Conservation (phyloP, 2,329 filamentous ascomycete genomes). For the Grosmannia clavigera region DNA sequence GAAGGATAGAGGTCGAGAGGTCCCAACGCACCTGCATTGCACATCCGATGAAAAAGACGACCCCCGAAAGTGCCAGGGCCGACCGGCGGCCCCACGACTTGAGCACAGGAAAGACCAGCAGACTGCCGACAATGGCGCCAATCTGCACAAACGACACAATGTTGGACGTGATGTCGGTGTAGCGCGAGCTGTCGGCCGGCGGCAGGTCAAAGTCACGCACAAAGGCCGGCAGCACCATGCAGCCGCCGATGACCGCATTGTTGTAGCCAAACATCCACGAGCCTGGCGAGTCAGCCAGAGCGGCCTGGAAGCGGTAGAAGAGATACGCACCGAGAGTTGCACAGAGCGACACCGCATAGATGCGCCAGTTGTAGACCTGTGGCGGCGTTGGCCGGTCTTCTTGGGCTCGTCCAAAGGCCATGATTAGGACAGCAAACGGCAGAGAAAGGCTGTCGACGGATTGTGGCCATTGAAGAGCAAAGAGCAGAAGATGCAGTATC, state of each 20-base stretch:
- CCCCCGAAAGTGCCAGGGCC: not conserved
- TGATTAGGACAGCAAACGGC: not conserved
- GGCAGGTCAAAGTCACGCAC: not conserved
- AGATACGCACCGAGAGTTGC: not conserved
- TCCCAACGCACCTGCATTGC: not conserved
- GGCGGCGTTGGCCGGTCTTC: conserved; percentile 1
- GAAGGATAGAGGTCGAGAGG: not conserved
- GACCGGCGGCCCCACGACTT: not conserved
- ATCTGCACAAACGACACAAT: conserved; percentile 1
- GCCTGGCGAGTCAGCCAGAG: not conserved
- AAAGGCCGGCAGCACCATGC: conserved; percentile 1
- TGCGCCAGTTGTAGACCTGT: conserved; percentile 1
- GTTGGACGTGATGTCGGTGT: not conserved
- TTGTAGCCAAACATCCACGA: conserved; percentile 1
- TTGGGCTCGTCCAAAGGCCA: not conserved
- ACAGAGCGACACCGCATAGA: not conserved
- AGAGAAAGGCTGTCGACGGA: not conserved
- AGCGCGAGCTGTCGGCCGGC: not conserved
- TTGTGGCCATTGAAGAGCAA: too few species aligned
- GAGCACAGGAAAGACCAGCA: not conserved
- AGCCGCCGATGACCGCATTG: not conserved
- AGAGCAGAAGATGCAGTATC: too few species aligned
- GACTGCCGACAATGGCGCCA: not conserved
- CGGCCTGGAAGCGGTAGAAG: not conserved
- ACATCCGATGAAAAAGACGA: not conserved